These are phyloP conservation scores for Vaccinium macrocarpon DNA, from an alignment of 148 eudicot species.

Conservation along the genomic window DNA sequence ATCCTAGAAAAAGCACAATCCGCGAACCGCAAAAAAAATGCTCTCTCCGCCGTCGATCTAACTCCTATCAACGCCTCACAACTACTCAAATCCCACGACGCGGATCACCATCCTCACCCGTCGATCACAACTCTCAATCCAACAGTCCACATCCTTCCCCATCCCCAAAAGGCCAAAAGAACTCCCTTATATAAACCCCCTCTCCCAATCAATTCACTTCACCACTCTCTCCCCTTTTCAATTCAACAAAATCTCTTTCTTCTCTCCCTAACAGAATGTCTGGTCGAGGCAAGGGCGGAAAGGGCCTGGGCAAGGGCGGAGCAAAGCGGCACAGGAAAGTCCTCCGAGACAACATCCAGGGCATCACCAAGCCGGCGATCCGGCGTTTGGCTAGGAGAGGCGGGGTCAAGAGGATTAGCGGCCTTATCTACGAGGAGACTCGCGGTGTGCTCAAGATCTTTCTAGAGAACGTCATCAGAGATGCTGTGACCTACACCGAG, in stretches of 20 bases:
- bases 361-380: background rate
- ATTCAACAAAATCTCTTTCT: background rate
- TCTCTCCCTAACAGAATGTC: background rate
- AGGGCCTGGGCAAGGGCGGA: background rate
- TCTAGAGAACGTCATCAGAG: background rate
- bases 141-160: conserved; percentile 3
- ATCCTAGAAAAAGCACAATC: conserved; percentile 13
- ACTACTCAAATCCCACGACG: background rate
- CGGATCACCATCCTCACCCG: background rate
- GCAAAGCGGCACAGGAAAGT: background rate
- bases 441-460: background rate
- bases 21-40: background rate
- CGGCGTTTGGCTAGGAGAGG: background rate
- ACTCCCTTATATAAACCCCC: background rate
- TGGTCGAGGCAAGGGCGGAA: background rate
- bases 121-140: background rate
- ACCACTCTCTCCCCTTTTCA: background rate
- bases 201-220: background rate
- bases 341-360: background rate
- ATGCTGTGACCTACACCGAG: background rate
- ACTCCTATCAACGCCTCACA: conserved; percentile 1
- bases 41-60: background rate
- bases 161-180: background rate
- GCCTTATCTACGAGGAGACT: background rate
- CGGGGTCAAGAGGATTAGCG: background rate